These are phyloP conservation scores for Cercophora samala DNA, from an alignment of 495 filamentous ascomycete species.

Conservation along the genomic window DNA sequence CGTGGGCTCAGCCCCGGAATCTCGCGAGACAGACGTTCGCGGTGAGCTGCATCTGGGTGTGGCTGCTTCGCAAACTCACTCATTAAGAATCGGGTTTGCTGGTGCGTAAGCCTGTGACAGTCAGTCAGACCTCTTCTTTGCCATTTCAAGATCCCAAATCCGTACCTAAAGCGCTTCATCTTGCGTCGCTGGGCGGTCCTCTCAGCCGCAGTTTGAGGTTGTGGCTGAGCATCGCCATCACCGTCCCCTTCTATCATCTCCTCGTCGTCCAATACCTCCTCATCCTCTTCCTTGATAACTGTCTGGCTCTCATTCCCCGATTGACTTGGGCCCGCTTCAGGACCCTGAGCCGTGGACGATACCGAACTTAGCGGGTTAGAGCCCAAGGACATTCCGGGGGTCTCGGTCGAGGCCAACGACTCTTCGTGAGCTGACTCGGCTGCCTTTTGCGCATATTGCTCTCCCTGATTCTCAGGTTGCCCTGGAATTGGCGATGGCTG, in stretches of 20 bases:
- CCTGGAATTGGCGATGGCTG: conserved; percentile 40
- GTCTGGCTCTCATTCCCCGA: conserved; percentile 44
- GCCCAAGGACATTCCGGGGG: conserved; percentile 40
- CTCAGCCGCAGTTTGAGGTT: conserved; percentile 64
- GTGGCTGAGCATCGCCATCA: conserved; percentile 42
- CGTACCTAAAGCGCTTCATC: conserved; percentile 90
- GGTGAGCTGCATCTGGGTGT: conserved; percentile 90
- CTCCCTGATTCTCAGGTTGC: conserved; percentile 37
- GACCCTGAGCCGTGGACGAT: conserved; percentile 39
- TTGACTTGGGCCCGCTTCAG: conserved; percentile 32
- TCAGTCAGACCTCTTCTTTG: conserved; percentile 26
- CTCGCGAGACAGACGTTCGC: conserved; percentile 83
- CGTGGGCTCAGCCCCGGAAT: conserved; percentile 90
- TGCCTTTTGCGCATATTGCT: conserved; percentile 40
- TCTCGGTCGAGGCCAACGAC: conserved; percentile 41
- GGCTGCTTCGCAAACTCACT: conserved; percentile 95
- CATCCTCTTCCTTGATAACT: conserved; percentile 52
- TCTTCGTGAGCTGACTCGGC: conserved; percentile 44
- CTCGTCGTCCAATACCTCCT: conserved; percentile 51
- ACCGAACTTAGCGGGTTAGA: conserved; percentile 42
- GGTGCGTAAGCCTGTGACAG: conserved; percentile 76
- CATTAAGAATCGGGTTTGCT: conserved; percentile 95
- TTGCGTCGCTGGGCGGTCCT: conserved; percentile 79
- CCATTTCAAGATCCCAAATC: background rate
- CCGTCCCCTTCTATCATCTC: conserved; percentile 48